These are phyloP conservation scores for Scedosporium dehoogii DNA, from an alignment of 2,329 filamentous ascomycete genomes.

Conservation along the genomic window DNA sequence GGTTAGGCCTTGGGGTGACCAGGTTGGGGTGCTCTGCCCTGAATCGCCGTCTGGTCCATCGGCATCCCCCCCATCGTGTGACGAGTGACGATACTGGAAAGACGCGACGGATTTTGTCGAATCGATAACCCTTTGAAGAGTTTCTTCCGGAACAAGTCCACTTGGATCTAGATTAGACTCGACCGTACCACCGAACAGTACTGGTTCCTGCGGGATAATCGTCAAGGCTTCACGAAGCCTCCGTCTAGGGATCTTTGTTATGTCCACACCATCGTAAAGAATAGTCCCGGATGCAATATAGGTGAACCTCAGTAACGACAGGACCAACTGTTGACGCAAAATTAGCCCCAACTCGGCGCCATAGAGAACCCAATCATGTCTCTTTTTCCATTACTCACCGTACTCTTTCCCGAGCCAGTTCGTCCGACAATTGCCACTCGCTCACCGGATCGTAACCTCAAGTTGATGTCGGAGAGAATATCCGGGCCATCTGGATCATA, in stretches of 20 bases:
- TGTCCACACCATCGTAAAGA: constrained; percentile 35
- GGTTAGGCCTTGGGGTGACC: constrained; percentile 16
- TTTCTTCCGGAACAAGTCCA: constrained; percentile 32
- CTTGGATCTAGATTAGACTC: constrained; percentile 48
- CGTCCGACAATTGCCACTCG: constrained; percentile 65
- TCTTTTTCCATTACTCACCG: constrained; percentile 29
- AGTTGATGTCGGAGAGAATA: constrained; percentile 30
- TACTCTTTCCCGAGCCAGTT: constrained; percentile 67
- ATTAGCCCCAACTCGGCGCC: not conserved
- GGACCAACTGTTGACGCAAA: constrained; percentile 19
- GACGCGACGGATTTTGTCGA: constrained; percentile 39
- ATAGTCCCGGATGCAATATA: constrained; percentile 30
- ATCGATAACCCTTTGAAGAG: constrained; percentile 48
- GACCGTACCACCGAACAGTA: constrained; percentile 34
- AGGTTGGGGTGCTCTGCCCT: constrained; percentile 9
- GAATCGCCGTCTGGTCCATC: constrained; percentile 10
- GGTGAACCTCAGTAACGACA: constrained; percentile 36
- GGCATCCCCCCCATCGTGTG: constrained; percentile 15
- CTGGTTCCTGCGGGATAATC: constrained; percentile 40
- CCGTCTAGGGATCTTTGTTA: constrained; percentile 29
- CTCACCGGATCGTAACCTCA: constrained; percentile 45
- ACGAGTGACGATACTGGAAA: constrained; percentile 18
- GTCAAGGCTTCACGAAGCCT: constrained; percentile 34
- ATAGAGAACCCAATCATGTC: not conserved
- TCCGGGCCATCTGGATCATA: constrained; percentile 26